These are phyloP conservation scores for Pseudonectria buxi DNA, from an alignment of 2,329 filamentous ascomycete genomes.

Conservation along the genomic window DNA sequence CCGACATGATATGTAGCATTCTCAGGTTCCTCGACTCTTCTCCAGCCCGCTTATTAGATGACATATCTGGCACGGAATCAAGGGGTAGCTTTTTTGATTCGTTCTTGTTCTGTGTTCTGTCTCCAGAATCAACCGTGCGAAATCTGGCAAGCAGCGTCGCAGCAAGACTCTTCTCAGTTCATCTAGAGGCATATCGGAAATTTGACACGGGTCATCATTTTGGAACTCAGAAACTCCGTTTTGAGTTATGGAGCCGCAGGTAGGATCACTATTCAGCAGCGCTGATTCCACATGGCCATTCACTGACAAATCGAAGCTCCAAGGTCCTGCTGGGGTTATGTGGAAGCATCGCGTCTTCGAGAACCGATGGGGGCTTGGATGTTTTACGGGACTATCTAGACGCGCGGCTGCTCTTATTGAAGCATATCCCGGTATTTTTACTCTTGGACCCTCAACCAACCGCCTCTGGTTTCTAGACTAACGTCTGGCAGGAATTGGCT, in stretches of 20 bases:
- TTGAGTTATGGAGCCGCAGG: conserved; percentile 48
- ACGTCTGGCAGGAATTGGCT: conserved; percentile 42
- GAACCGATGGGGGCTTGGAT: conserved; percentile 36
- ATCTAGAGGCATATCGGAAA: conserved; percentile 22
- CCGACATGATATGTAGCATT: conserved; percentile 33
- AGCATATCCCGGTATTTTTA: conserved; percentile 40
- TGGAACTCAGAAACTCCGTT: conserved; percentile 22
- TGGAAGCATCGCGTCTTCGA: conserved; percentile 38
- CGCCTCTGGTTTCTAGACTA: conserved; percentile 3
- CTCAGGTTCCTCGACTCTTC: conserved; percentile 52
- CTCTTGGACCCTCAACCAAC: neutral
- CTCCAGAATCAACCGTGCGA: conserved; percentile 43
- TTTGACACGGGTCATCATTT: conserved; percentile 20
- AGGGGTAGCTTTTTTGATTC: conserved; percentile 37
- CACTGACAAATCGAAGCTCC: conserved; percentile 19
- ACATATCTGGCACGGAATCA: conserved; percentile 19
- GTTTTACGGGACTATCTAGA: conserved; percentile 51
- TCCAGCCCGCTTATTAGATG: conserved; percentile 28
- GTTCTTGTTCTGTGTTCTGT: conserved; percentile 49
- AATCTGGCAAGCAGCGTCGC: conserved; percentile 41
- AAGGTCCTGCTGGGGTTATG: conserved; percentile 41
- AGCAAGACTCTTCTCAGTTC: conserved; percentile 36
- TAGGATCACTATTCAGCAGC: conserved; percentile 21
- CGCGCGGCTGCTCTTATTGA: conserved; percentile 47
- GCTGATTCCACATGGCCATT: neutral